phyloP scores from a whole-genome alignment of 2,329 filamentous ascomycete genomes.

The Parascedosporium putredinis region DNA sequence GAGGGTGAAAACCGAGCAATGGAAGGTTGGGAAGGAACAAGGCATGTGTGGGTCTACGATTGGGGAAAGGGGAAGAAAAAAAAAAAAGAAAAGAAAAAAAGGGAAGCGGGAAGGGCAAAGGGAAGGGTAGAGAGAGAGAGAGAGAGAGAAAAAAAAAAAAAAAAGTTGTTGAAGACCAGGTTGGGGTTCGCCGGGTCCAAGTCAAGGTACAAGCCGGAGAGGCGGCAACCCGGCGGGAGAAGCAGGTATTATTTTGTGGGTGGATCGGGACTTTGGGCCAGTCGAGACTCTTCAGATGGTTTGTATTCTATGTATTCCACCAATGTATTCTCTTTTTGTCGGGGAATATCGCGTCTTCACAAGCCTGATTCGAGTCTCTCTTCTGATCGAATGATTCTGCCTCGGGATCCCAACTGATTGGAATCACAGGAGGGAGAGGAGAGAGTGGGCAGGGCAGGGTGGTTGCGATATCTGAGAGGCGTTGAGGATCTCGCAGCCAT shows the following conservation, averaged over 20 bases:
- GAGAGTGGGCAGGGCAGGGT: not conserved
- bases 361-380: not conserved
- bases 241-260: not conserved
- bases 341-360: slow-evolving; percentile 4
- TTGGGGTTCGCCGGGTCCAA: not conserved
- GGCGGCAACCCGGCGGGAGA: not conserved
- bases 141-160: too few relatives aligned
- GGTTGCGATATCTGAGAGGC: too few relatives aligned
- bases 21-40: not conserved
- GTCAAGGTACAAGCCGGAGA: not conserved
- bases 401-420: slow-evolving; percentile 2
- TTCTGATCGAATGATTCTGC: slow-evolving; percentile 4
- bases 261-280: not conserved
- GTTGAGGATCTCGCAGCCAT: not conserved
- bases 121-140: too few relatives aligned
- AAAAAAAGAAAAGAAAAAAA: not conserved
- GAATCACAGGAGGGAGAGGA: not conserved
- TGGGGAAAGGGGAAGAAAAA: not conserved
- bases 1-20: not conserved
- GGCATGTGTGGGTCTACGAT: not conserved
- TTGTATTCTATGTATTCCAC: too few relatives aligned
- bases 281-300: too few relatives aligned
- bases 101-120: too few relatives aligned
- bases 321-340: not conserved
- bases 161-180: slow-evolving; percentile 4